Conservation (phyloP, 441 rosid genomes). For the Pelargonium australe region DNA sequence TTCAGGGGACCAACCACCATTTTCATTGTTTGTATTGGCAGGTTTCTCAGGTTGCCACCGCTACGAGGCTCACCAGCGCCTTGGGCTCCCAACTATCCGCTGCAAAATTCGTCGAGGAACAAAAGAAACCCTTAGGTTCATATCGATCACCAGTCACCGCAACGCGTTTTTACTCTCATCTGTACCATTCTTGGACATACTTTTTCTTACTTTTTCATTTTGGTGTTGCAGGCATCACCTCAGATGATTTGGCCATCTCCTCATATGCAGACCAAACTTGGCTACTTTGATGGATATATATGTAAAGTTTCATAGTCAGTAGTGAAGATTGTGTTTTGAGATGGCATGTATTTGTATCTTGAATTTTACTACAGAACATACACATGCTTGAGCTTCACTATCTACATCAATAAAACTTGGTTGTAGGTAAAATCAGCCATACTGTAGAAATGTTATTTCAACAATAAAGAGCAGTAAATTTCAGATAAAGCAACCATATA, state of each 20-base stretch:
- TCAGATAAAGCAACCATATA: too few relatives aligned
- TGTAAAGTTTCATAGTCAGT: neutral
- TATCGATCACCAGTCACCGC: neutral
- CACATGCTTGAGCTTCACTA: neutral
- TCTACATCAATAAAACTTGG: neutral
- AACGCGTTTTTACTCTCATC: neutral
- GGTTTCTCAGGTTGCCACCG: constrained; percentile 96
- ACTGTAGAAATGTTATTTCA: too few relatives aligned
- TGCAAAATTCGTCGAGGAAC: constrained; percentile 87
- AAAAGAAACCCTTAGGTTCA: constrained; percentile 70
- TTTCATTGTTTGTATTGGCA: constrained; percentile 8
- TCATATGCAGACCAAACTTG: neutral
- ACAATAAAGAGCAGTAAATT: too few relatives aligned
- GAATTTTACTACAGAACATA: neutral
- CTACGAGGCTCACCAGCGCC: constrained; percentile 78
- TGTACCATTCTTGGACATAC: neutral
- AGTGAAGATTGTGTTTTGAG: neutral
- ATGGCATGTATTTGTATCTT: neutral
- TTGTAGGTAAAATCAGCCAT: neutral
- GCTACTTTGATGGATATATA: neutral
- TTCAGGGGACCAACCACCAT: neutral
- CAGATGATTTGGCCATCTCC: neutral
- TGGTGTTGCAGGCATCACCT: neutral
- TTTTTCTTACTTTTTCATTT: neutral
- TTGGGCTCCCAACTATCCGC: constrained; percentile 70